Evolutionary conservation across 345 rosid species (phyloP), one percentile per base, ranked within the genome.

Genomic region (Boechera divaricarpa): DNA sequence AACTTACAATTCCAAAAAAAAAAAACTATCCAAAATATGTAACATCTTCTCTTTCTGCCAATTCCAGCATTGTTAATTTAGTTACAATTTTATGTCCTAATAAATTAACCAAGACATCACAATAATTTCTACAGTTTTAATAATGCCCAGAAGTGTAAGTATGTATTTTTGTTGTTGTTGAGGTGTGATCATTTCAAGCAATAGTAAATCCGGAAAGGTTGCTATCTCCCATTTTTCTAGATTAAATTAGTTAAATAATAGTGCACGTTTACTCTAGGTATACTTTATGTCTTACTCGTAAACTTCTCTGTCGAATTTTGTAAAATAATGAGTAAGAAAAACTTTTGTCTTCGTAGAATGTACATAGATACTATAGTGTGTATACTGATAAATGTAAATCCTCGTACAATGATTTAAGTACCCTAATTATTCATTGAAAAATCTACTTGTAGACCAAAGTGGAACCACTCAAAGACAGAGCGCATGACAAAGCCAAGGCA

Each of bases 391-490:
- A 53, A 51, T 51, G 12, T 7, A 48, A 35, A 61, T 4, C 18
- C 13, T 61, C 60, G 18, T 31, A 41, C 38, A 75, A 18, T 28
- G 4, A 42, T 47, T 15, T 2, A 45, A 45, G n/a, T 44, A 12
- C 16, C 18, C 18, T 45, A 45, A 15, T 45, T 13, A 45, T 39
- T 39, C 42, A 39, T 12, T 39, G 38, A 35, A 35, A 7, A 35
- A 42, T 45, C 0, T 54, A 54, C 55, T 63, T 49, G 52, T 70
- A 77, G 80, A 45, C 66, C 13, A 77, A 77, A 70, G 65, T 70
- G 76, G 80, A 63, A 63, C 49, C 49, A 45, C 36, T 47, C 66
- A 77, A 77, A 77, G 67, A 77, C 26, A 69, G 8, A 54, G 26
- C 51, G 7, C 49, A 63, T 54, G 70, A 70, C 54, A 77, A 77